Percentiles rank a stretch among this genome's conserved stretches.
Conservation (phyloP, 2,329 filamentous ascomycete genomes). For the Alternaria sp. region DNA sequence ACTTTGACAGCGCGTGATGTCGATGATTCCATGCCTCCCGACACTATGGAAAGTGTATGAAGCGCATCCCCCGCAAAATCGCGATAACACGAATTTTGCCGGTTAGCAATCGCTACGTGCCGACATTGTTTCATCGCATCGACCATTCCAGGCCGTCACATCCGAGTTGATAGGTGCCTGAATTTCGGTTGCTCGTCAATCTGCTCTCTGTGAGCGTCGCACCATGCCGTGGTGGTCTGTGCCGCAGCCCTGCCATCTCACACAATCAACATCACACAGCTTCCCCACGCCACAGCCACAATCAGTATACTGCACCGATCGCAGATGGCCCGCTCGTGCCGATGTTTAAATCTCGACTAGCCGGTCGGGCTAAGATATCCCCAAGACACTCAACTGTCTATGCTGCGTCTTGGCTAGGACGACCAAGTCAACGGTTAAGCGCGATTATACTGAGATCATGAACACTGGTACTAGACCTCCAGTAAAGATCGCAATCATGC, state of each 20-base stretch:
- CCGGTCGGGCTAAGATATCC: too few relatives aligned
- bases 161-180: conserved; percentile 14
- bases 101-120: conserved; percentile 6
- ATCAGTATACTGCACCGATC: not conserved
- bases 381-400: not conserved
- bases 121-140: not conserved
- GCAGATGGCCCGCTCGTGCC: not conserved
- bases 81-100: not conserved
- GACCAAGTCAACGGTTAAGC: not conserved
- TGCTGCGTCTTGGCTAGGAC: not conserved
- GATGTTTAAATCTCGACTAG: not conserved
- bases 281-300: not conserved
- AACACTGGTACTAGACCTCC: too few relatives aligned
- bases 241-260: conserved; percentile 31
- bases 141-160: not conserved
- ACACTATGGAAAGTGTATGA: conserved; percentile 38
- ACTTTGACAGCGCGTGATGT: conserved; percentile 2
- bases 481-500: rapidly evolving
- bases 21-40: conserved; percentile 38
- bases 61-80: not conserved
- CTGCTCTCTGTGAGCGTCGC: conserved; percentile 15
- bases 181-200: conserved; percentile 31
- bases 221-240: conserved; percentile 31
- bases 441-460: too few relatives aligned
- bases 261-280: not conserved